A percentile compares a stretch with the other conserved stretches of the same genome.
These are phyloP conservation scores for Tolypocladium cylindrosporum DNA, from an alignment of 2,329 filamentous ascomycete genomes.

Conservation along the genomic window DNA sequence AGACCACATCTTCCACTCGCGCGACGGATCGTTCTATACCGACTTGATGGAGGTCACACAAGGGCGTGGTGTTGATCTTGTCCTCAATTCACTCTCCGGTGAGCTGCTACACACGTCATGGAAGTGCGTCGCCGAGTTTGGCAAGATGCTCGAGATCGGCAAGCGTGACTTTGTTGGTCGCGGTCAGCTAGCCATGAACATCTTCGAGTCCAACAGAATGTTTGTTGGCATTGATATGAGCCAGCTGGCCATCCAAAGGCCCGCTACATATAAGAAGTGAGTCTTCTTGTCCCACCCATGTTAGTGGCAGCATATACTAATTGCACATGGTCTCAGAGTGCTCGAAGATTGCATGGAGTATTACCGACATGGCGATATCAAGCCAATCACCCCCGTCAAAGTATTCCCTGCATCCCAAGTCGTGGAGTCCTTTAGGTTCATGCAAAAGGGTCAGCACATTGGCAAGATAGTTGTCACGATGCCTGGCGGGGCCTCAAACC, in stretches of 20 bases:
- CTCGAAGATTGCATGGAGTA: neutral
- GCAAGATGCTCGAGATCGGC: slow-evolving; percentile 25
- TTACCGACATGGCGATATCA: neutral
- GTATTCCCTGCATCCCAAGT: slow-evolving; percentile 6
- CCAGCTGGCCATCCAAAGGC: neutral
- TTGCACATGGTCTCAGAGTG: neutral
- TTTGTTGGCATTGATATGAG: slow-evolving; percentile 22
- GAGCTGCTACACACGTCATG: slow-evolving; percentile 20
- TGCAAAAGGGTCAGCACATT: slow-evolving; percentile 12
- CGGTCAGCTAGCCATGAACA: slow-evolving; percentile 30
- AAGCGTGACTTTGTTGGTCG: slow-evolving; percentile 24
- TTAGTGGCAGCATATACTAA: neutral
- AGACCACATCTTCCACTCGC: slow-evolving; percentile 18
- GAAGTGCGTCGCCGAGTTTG: slow-evolving; percentile 22
- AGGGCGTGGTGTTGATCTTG: slow-evolving; percentile 18
- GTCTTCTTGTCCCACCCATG: neutral
- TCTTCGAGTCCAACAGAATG: slow-evolving; percentile 24
- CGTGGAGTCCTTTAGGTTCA: slow-evolving; percentile 8
- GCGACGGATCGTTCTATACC: slow-evolving; percentile 13
- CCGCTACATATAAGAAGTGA: neutral
- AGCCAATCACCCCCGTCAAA: slow-evolving; percentile 5
- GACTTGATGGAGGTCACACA: slow-evolving; percentile 13
- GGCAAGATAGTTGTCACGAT: slow-evolving; percentile 10
- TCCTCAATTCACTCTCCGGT: slow-evolving; percentile 19
- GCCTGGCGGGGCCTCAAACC: neutral